These are phyloP conservation scores for Russula dissimulans DNA, from an alignment of 768 basidiomycete species.

Conservation along the genomic window DNA sequence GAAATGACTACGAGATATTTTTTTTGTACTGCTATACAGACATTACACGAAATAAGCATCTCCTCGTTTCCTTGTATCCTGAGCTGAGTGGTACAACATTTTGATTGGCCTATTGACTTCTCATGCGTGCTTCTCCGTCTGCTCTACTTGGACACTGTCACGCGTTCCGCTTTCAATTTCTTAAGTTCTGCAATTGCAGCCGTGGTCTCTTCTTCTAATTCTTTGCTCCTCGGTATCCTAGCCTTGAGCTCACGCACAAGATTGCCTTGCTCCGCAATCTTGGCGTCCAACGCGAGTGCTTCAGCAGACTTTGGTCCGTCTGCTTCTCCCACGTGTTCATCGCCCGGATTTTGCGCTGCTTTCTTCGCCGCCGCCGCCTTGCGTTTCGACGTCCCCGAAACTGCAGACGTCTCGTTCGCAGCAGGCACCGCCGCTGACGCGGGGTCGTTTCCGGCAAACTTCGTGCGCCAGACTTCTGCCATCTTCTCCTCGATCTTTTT, in stretches of 20 bases:
- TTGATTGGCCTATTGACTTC: neutral
- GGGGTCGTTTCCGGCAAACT: conserved; percentile 63
- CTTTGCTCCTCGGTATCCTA: conserved; percentile 46
- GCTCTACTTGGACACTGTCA: conserved; percentile 22
- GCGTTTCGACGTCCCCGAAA: conserved; percentile 41
- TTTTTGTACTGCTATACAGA: too few relatives aligned
- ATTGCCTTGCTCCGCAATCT: conserved; percentile 69
- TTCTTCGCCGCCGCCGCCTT: conserved; percentile 42
- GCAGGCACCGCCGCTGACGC: conserved; percentile 28
- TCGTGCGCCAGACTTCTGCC: conserved; percentile 70
- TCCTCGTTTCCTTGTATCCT: neutral
- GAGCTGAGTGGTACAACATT: neutral
- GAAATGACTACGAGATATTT: too few relatives aligned
- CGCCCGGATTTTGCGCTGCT: conserved; percentile 37
- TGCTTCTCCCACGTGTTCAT: conserved; percentile 25
- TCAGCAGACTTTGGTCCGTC: conserved; percentile 63
- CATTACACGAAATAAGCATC: neutral
- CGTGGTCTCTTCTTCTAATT: conserved; percentile 53
- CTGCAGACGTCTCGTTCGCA: conserved; percentile 34
- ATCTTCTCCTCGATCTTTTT: conserved; percentile 88
- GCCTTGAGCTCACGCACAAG: conserved; percentile 64
- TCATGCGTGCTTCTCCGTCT: neutral
- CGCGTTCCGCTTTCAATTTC: conserved; percentile 52
- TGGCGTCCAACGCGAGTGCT: conserved; percentile 60
- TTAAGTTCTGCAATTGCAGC: conserved; percentile 56